These are phyloP conservation scores for barrel medic (Medicago truncatula) DNA, from an alignment of 306 rosid genomes.

Conservation along the genomic window MtrunA17r5.0-ANR NC_053043.1:51238001-51238500, in stretches of 20 bases:
- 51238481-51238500: conserved; percentile 79
- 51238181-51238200: conserved; percentile 98
- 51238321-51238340: conserved; percentile 8
- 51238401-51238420: conserved; percentile 91
- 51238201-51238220: conserved; percentile 92
- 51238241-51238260: conserved; percentile 77
- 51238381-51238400: conserved; percentile 52
- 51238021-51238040: conserved; percentile 80
- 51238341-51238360: conserved; percentile 22
- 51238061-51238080: conserved; percentile 88
- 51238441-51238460: conserved; percentile 73
- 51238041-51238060: conserved; percentile 87
- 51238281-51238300: conserved; percentile 41
- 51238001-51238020: conserved; percentile 68
- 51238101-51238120: conserved; percentile 74
- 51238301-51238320: conserved; percentile 30
- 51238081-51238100: conserved; percentile 86
- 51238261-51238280: conserved; percentile 89
- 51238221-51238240: conserved; percentile 88
- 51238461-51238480: conserved; percentile 68
- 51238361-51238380: background rate
- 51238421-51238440: conserved; percentile 82
- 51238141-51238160: conserved; percentile 97
- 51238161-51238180: conserved; percentile 98
- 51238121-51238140: conserved; percentile 97